Evolutionary conservation across 768 basidiomycete genomes (phyloP), one percentile per base, ranked within the genome.

Genomic region (Crassisporium funariophilum): DNA sequence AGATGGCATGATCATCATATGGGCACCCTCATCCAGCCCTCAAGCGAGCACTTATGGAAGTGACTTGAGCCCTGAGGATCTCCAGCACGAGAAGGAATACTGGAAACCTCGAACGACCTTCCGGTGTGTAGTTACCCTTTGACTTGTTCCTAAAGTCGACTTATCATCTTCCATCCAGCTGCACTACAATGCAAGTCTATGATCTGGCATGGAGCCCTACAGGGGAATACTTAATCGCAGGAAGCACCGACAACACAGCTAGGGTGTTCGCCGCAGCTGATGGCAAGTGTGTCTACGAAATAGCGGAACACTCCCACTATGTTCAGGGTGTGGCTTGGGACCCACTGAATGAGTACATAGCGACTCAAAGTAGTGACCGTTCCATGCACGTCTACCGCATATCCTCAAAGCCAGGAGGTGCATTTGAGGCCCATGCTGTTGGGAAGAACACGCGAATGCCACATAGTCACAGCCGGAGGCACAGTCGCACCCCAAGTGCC

Each of bases 241-340:
- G 97, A 4, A 93, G 91, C 62, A 98, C 95, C 6, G 97, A 99
- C 66, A 98, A 98, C 55, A 87, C 86, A 4, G 95, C 95, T 0
- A 73, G 91, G 38, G 84, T 98, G 27, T 95, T 88, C 67, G 77
- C 83, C 13, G 74, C 83, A 3, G 72, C 68, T 8, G 89, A 93
- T 59, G 91, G 92, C 21, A 86, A 88, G 74, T 90, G 89, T 59
- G 78, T 97, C 10, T 82, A 84, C 56, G 91, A 94, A 64, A 88
- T 95, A 50, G 87, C 91, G 1, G 95, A 98, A 59, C 97, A 99
- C 66, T 83, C 79, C 24, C 95, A 98, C 66, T 98, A 91, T 62
- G 97, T 99, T 0, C 97, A 99, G 72, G 97, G 97, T 7, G 97
- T 98, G 21, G 91, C 95, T 0, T 99, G 97, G 97, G 97, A 99